Evolutionary conservation across 768 basidiomycete species (phyloP).

Genomic region (Tricholoma sp.): DNA sequence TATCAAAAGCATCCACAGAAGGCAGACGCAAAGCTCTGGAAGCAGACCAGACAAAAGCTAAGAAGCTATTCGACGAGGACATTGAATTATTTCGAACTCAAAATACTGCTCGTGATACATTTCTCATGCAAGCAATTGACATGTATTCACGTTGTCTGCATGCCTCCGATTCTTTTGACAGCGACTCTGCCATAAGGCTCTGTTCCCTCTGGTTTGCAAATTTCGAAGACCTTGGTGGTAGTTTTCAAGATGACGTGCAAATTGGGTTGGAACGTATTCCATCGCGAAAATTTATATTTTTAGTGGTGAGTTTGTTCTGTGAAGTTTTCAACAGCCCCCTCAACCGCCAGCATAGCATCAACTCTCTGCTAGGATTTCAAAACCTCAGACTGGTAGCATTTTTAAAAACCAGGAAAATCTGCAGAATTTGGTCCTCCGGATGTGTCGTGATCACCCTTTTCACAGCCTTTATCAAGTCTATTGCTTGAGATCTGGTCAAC

Average conservation of each 20-base stretch:
- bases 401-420: constrained; percentile 52
- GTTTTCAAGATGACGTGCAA: constrained; percentile 34
- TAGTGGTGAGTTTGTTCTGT: constrained; percentile 45
- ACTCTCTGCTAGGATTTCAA: constrained; percentile 82
- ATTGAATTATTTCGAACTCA: constrained; percentile 51
- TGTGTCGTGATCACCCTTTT: constrained; percentile 90
- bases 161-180: constrained; percentile 68
- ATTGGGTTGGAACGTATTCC: constrained; percentile 57
- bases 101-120: constrained; percentile 45
- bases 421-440: constrained; percentile 58
- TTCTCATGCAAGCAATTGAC: constrained; percentile 70
- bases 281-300: constrained; percentile 84
- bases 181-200: constrained; percentile 73
- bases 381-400: constrained; percentile 21
- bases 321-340: neutral
- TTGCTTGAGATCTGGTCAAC: constrained; percentile 48
- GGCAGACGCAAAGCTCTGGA: constrained; percentile 13
- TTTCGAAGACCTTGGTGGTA: constrained; percentile 54
- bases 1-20: constrained; percentile 14
- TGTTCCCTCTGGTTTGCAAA: constrained; percentile 92
- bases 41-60: constrained; percentile 25
- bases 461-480: constrained; percentile 90
- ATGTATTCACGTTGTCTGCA: constrained; percentile 83
- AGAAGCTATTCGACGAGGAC: constrained; percentile 38
- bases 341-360: constrained; percentile 52